These are phyloP conservation scores for Spathaspora girioi DNA, from an alignment of 805 yeast species.

Conservation along the genomic window DNA sequence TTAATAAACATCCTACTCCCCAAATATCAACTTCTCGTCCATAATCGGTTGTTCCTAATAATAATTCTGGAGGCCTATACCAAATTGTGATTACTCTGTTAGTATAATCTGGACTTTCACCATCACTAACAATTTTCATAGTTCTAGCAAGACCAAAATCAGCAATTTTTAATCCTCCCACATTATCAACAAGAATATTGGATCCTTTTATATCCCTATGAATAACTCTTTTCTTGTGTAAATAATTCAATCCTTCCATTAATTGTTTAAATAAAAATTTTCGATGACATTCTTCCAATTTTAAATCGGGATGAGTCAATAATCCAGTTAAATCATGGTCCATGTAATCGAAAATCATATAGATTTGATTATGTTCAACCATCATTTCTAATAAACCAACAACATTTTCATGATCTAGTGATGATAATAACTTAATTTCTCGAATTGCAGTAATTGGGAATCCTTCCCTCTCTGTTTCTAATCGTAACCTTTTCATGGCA, in stretches of 20 bases:
- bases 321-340: conserved; percentile 92
- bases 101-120: conserved; percentile 75
- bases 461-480: conserved; percentile 89
- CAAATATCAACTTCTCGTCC: conserved; percentile 91
- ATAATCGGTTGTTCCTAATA: conserved; percentile 87
- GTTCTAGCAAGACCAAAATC: conserved; percentile 81
- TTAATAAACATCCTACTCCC: conserved; percentile 92
- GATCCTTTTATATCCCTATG: conserved; percentile 85
- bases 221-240: conserved; percentile 64
- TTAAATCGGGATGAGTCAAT: conserved; percentile 68
- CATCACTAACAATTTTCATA: conserved; percentile 54
- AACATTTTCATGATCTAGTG: conserved; percentile 76
- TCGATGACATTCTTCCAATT: conserved; percentile 57
- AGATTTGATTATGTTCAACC: conserved; percentile 71
- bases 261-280: conserved; percentile 66
- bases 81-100: conserved; percentile 94
- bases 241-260: conserved; percentile 62
- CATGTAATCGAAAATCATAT: conserved; percentile 90
- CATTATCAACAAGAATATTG: conserved; percentile 60
- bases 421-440: conserved; percentile 82
- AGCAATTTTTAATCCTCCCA: conserved; percentile 66
- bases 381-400: conserved; percentile 85
- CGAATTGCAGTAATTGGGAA: conserved; percentile 94
- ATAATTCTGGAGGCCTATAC: conserved; percentile 95
- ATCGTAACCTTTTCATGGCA: conserved; percentile 81